phyloP scores from a whole-genome alignment of 1,284 basidiomycete genomes.

The Apiotrichum mycotoxinovorans region DNA sequence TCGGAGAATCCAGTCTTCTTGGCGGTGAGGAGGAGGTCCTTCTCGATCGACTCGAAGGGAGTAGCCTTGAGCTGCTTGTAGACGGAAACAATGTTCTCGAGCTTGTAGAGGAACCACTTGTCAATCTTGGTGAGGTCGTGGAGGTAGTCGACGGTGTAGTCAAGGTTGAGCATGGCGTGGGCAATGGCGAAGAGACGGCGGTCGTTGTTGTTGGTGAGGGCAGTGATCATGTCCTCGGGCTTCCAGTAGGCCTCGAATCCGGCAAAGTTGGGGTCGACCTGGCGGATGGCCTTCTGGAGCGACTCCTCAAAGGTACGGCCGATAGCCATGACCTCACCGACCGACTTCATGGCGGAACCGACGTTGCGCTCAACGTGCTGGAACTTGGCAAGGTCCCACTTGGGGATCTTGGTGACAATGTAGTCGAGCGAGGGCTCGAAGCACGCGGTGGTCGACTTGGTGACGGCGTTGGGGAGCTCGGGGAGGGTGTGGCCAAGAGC shows the following conservation, averaged over 20 bases:
- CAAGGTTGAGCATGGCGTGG: conserved; percentile 82
- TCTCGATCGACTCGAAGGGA: conserved; percentile 61
- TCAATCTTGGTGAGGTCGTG: conserved; percentile 97
- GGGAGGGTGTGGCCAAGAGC: conserved; percentile 98
- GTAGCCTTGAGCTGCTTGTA: conserved; percentile 68
- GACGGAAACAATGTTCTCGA: conserved; percentile 76
- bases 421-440: conserved; percentile 99
- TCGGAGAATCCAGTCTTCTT: conserved; percentile 96
- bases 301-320: conserved; percentile 98
- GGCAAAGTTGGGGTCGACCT: conserved; percentile 81
- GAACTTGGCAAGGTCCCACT: conserved; percentile 99
- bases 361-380: conserved; percentile 91
- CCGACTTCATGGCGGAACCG: conserved; percentile 98
- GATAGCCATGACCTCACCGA: conserved; percentile 99
- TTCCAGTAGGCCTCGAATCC: conserved; percentile 62
- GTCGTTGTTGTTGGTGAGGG: conserved; percentile 64
- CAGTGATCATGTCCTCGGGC: conserved; percentile 77
- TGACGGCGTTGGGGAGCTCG: conserved; percentile 97
- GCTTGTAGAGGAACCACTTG: conserved; percentile 99
- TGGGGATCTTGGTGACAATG: conserved; percentile 99
- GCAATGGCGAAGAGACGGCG: conserved; percentile 95
- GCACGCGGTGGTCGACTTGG: conserved; percentile 98
- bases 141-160: conserved; percentile 82
- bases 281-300: conserved; percentile 96
- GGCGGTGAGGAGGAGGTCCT: conserved; percentile 71